phyloP scores from a whole-genome alignment of 2,329 filamentous ascomycete species.

The Coniochaeta pulveracea region DNA sequence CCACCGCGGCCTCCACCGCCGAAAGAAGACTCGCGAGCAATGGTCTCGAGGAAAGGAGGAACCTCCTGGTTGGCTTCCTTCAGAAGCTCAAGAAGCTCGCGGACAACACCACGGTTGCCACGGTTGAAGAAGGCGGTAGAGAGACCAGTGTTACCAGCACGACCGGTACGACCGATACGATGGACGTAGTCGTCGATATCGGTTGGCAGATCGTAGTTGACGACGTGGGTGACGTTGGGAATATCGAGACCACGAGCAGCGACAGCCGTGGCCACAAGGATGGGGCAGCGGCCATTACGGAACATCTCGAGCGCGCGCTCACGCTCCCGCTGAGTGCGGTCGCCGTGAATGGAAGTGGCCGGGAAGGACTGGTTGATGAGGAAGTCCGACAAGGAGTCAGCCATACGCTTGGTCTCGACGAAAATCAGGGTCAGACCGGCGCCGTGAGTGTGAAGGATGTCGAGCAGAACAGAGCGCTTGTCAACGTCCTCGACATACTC shows the following conservation, averaged over 20 bases:
- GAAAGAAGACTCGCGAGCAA: conserved; percentile 86
- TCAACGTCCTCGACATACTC: conserved; percentile 93
- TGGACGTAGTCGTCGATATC: conserved; percentile 99
- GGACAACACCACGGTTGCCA: conserved; percentile 94
- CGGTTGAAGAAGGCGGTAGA: conserved; percentile 99
- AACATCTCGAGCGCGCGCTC: conserved; percentile 97
- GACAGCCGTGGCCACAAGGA: conserved; percentile 92
- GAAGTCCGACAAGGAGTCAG: conserved; percentile 94
- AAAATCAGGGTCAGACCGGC: conserved; percentile 89
- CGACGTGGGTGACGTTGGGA: conserved; percentile 89
- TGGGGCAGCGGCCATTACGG: conserved; percentile 89
- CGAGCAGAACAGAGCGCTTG: conserved; percentile 94
- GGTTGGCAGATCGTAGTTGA: conserved; percentile 99
- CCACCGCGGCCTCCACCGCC: conserved; percentile 56
- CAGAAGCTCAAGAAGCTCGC: conserved; percentile 90
- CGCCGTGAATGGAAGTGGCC: conserved; percentile 95
- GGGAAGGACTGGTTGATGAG: conserved; percentile 98
- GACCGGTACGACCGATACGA: conserved; percentile 98
- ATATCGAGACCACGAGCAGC: conserved; percentile 88
- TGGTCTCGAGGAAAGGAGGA: conserved; percentile 87
- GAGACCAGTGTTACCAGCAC: conserved; percentile 97
- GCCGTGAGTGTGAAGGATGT: conserved; percentile 92
- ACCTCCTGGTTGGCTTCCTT: conserved; percentile 99
- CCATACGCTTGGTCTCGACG: conserved; percentile 99
- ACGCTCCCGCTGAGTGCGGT: conserved; percentile 97